phyloP scores from a whole-genome alignment of 495 filamentous ascomycete genomes.

The Apodospora peruviana region DNA sequence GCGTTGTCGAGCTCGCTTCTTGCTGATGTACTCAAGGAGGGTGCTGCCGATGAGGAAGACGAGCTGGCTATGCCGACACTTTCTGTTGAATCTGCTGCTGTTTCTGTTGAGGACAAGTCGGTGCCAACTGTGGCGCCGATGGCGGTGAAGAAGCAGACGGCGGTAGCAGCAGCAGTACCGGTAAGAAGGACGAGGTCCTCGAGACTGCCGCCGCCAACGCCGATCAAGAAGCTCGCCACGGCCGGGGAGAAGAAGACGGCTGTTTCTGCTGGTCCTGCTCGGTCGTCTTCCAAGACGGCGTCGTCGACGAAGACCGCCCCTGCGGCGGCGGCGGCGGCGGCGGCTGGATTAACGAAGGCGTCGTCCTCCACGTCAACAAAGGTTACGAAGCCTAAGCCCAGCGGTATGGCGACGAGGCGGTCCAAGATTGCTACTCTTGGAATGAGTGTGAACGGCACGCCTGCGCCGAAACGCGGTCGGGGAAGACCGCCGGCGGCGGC shows the following conservation, averaged over 20 bases:
- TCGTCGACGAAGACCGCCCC: not conserved
- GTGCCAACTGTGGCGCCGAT: not conserved
- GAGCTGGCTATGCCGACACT: not conserved
- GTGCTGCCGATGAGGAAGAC: constrained; percentile 8
- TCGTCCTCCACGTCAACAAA: not conserved
- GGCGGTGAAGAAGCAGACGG: not conserved
- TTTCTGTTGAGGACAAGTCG: not conserved
- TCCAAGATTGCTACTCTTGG: constrained; percentile 22
- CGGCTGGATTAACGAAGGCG: not conserved
- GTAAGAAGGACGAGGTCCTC: constrained; percentile 17
- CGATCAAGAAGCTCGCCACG: constrained; percentile 11
- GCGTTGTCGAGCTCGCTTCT: constrained; percentile 14
- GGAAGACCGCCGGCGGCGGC: too few species aligned
- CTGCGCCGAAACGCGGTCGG: constrained; percentile 27
- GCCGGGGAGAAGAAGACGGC: not conserved
- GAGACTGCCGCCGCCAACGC: constrained; percentile 15
- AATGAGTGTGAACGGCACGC: constrained; percentile 31
- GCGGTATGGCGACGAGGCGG: constrained; percentile 18
- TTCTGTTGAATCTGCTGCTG: not conserved
- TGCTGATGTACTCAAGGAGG: constrained; percentile 10
- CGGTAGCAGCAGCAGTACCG: not conserved
- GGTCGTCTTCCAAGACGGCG: not conserved
- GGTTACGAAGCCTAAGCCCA: not conserved
- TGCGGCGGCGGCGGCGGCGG: constrained; percentile 1
- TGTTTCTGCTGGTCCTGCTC: not conserved